These are phyloP conservation scores for Aspergillus ruber DNA, from an alignment of 2,329 filamentous ascomycete genomes.

Conservation along the genomic window DNA sequence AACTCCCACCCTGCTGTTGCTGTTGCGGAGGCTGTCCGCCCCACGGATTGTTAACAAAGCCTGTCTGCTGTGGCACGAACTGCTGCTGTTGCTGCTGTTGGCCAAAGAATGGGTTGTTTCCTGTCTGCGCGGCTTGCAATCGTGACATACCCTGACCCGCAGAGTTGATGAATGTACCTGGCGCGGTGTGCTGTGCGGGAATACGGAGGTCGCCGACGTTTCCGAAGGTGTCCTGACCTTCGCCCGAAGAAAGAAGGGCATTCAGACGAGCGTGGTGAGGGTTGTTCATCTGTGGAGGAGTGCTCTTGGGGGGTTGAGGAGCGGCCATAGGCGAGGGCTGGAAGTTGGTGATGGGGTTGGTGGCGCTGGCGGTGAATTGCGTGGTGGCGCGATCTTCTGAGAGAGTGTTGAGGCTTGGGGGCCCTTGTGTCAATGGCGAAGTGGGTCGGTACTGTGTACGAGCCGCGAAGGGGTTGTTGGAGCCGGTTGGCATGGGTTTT, in stretches of 20 bases:
- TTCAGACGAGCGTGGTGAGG: conserved; percentile 71
- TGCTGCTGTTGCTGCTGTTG: conserved; percentile 54
- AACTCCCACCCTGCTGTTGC: conserved; percentile 47
- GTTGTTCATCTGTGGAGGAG: conserved; percentile 36
- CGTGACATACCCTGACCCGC: conserved; percentile 72
- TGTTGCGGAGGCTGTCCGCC: conserved; percentile 43
- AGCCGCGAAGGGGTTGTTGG: conserved; percentile 92
- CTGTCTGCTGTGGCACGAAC: conserved; percentile 43
- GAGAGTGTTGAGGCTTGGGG: conserved; percentile 67
- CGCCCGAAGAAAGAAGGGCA: conserved; percentile 73
- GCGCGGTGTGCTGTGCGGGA: conserved; percentile 91
- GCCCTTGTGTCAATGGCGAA: conserved; percentile 45
- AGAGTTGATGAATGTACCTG: conserved; percentile 93
- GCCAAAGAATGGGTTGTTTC: conserved; percentile 83
- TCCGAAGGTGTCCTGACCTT: conserved; percentile 94
- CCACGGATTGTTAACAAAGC: conserved; percentile 50
- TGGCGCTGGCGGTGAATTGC: conserved; percentile 47
- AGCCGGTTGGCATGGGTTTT: conserved; percentile 81
- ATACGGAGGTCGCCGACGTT: conserved; percentile 96
- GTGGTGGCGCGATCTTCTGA: conserved; percentile 77
- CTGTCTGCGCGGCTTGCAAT: conserved; percentile 62
- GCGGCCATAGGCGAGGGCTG: conserved; percentile 30
- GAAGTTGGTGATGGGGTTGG: conserved; percentile 46
- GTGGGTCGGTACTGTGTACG: conserved; percentile 53
- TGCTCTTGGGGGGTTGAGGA: conserved; percentile 28